Conservation (phyloP, 306 rosid genomes). For the Quercus agrifolia region DNA sequence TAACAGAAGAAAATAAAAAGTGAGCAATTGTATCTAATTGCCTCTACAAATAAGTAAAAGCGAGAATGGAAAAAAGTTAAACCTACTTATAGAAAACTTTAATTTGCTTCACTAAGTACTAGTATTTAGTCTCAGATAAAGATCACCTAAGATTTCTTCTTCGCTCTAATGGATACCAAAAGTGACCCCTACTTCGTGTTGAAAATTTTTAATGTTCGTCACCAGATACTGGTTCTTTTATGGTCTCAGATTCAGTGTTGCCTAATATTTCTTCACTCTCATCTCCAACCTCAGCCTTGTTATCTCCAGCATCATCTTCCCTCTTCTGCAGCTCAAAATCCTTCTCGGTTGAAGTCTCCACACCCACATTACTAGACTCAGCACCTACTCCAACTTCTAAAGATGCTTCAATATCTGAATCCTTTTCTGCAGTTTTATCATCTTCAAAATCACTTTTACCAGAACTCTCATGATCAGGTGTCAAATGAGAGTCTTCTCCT, state of each 20-base stretch:
- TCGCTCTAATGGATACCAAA: background rate
- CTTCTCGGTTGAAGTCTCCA: conserved; percentile 25
- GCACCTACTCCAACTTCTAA: conserved; percentile 21
- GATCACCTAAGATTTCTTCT: background rate
- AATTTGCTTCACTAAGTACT: no score
- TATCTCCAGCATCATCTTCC: conserved; percentile 20
- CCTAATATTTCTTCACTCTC: conserved; percentile 11
- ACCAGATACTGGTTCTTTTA: background rate
- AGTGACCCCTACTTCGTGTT: background rate
- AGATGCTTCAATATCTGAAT: conserved; percentile 27
- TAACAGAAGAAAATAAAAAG: background rate
- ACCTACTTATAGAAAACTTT: background rate
- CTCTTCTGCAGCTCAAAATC: conserved; percentile 25
- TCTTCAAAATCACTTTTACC: conserved; percentile 53
- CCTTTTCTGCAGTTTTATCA: conserved; percentile 32
- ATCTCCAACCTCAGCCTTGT: conserved; percentile 10
- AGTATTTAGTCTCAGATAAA: no score
- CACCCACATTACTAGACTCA: conserved; percentile 29
- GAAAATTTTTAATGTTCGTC: background rate
- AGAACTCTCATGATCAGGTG: conserved; percentile 42
- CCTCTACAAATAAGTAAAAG: background rate
- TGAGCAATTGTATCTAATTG: background rate
- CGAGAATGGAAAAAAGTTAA: background rate
- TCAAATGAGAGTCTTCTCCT: conserved; percentile 33
- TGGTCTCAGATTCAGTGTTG: background rate